Percentiles rank a stretch among this genome's conserved stretches.
Evolutionary conservation across 768 basidiomycete species (phyloP).

Genomic region (Glaciozyma martinii): DNA sequence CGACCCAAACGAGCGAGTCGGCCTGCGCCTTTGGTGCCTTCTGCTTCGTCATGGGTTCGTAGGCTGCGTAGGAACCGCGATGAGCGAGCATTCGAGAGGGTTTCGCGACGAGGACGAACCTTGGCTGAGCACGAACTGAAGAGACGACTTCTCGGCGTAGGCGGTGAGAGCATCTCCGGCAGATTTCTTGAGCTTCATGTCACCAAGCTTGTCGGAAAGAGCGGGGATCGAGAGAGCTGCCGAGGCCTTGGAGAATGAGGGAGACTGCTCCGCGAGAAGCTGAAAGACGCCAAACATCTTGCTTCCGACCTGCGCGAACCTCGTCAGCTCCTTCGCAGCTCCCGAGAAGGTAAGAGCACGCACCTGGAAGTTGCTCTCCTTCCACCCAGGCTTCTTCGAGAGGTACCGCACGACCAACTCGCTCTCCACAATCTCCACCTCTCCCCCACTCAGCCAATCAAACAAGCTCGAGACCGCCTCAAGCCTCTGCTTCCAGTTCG

Average conservation of each 20-base stretch:
- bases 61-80: slow-evolving; percentile 49
- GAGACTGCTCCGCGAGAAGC: slow-evolving; percentile 64
- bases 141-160: slow-evolving; percentile 83
- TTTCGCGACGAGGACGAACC: slow-evolving; percentile 49
- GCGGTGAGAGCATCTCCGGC: slow-evolving; percentile 74
- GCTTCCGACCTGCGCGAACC: slow-evolving; percentile 60
- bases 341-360: slow-evolving; percentile 11
- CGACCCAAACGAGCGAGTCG: slow-evolving; percentile 82
- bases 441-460: slow-evolving; percentile 62
- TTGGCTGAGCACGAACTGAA: slow-evolving; percentile 88
- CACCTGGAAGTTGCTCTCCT: slow-evolving; percentile 98
- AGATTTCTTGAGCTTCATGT: slow-evolving; percentile 92
- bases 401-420: slow-evolving; percentile 81
- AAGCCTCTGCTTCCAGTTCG: slow-evolving; percentile 86
- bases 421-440: slow-evolving; percentile 55
- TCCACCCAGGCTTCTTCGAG: slow-evolving; percentile 82
- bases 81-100: not conserved
- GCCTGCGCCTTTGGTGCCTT: slow-evolving; percentile 96
- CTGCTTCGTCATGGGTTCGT: slow-evolving; percentile 85
- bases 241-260: slow-evolving; percentile 76
- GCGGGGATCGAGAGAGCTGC: slow-evolving; percentile 70
- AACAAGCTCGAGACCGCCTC: slow-evolving; percentile 79
- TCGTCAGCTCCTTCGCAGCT: not conserved
- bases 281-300: slow-evolving; percentile 74
- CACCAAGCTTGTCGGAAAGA: slow-evolving; percentile 87